A percentile compares a stretch with the other conserved stretches of the same genome.
Conservation (phyloP, 108 stramenopile genomes). For the Nannochloropsis oceanica region DNA sequence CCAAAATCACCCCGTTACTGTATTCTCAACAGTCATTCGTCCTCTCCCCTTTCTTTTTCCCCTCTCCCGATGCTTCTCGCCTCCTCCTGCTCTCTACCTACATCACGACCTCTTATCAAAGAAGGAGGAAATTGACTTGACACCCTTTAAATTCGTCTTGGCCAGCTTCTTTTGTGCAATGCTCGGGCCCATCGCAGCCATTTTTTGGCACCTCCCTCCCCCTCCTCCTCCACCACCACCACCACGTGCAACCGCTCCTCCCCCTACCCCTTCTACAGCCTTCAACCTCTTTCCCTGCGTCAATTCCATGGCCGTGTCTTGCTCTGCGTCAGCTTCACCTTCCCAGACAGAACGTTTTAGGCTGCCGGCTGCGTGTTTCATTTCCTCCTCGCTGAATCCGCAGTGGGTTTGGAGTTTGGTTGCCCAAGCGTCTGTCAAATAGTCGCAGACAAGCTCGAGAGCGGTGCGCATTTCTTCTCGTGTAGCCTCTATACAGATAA, state of each 20-base stretch:
- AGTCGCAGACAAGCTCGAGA: slow-evolving; percentile 23
- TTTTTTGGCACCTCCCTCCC: background rate
- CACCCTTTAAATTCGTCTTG: slow-evolving; percentile 22
- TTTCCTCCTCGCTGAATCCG: background rate
- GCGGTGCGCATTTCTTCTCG: background rate
- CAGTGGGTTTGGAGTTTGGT: background rate
- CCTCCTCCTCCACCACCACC: background rate
- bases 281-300: background rate
- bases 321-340: background rate
- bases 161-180: slow-evolving; percentile 15
- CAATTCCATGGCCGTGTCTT: slow-evolving; percentile 5
- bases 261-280: slow-evolving; percentile 2
- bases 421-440: slow-evolving; percentile 10
- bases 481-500: background rate
- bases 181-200: background rate
- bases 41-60: too few species aligned
- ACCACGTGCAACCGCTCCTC: background rate
- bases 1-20: too few species aligned
- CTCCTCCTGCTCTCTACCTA: background rate
- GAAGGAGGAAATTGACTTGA: slow-evolving; percentile 16
- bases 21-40: too few species aligned
- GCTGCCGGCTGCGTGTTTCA: background rate
- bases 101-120: background rate
- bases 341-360: background rate
- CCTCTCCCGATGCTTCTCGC: too few species aligned